phyloP scores from a whole-genome alignment of 1,139 yeast species.

The Diutina ranongensis region DNA sequence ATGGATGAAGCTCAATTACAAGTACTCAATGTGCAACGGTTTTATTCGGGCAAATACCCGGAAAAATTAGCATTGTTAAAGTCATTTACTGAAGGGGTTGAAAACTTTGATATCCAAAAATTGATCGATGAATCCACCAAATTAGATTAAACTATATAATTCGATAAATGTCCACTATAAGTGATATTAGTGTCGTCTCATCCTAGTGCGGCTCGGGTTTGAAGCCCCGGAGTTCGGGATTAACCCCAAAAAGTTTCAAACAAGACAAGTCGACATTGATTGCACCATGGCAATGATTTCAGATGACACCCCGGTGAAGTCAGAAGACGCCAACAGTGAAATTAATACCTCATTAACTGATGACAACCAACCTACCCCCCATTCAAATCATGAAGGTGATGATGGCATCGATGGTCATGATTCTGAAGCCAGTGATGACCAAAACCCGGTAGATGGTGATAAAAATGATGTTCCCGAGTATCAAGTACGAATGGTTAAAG shows the following conservation, averaged over 20 bases:
- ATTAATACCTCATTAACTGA: too few species aligned
- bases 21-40: constrained; percentile 73
- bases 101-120: constrained; percentile 50
- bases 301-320: background rate
- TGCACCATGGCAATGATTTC: background rate
- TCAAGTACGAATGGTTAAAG: background rate
- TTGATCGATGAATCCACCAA: constrained; percentile 66
- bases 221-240: too few species aligned
- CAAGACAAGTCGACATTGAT: background rate
- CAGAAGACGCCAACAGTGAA: too few species aligned
- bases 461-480: background rate
- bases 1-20: constrained; percentile 71
- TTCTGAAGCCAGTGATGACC: too few species aligned
- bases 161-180: too few species aligned
- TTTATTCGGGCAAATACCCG: constrained; percentile 60
- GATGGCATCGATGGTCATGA: background rate
- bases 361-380: too few species aligned
- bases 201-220: too few species aligned
- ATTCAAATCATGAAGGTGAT: background rate
- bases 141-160: too few species aligned
- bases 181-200: too few species aligned
- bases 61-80: constrained; percentile 44
- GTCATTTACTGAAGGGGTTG: constrained; percentile 60
- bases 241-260: background rate
- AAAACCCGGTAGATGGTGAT: too few species aligned